A percentile compares a stretch with the other conserved stretches of the same genome.
Evolutionary conservation across 352 stramenopile genomes (phyloP).

Genomic region (Phytophthora pini): DNA sequence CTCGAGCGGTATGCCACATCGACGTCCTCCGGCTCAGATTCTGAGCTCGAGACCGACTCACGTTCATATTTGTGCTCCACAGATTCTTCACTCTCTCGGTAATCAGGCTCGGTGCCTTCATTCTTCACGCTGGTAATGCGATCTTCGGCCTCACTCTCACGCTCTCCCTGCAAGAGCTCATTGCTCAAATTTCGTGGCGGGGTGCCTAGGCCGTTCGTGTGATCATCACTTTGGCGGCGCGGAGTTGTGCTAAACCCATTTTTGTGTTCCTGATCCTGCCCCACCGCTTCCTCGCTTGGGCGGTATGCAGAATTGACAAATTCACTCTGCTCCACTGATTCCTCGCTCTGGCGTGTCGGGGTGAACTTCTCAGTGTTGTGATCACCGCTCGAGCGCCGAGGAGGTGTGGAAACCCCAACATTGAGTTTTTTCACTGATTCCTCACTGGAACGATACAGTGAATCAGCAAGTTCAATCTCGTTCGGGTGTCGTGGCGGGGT

Average conservation of each 20-base stretch:
- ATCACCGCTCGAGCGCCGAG: not conserved
- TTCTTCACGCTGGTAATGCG: conserved; percentile 14
- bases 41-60: conserved; percentile 12
- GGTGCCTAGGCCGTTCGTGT: conserved; percentile 2
- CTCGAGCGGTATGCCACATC: conserved; percentile 12
- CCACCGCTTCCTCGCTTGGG: conserved; percentile 5
- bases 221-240: conserved; percentile 2
- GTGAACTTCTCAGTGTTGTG: not conserved
- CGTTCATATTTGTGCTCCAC: conserved; percentile 18
- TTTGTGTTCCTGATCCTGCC: not conserved
- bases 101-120: not conserved
- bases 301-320: not conserved
- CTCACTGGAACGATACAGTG: not conserved
- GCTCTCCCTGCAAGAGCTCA: conserved; percentile 16
- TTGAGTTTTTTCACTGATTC: not conserved
- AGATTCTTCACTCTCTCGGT: conserved; percentile 17
- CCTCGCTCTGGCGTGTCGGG: not conserved
- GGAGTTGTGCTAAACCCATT: conserved; percentile 1
- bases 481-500: not conserved
- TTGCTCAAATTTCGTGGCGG: conserved; percentile 3
- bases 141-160: conserved; percentile 36
- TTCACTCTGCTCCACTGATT: not conserved
- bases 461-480: not conserved
- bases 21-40: conserved; percentile 21
- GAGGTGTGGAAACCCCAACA: not conserved